Evolutionary conservation across 2,329 filamentous ascomycete genomes (phyloP).

Genomic region (Penicillium sp.): DNA sequence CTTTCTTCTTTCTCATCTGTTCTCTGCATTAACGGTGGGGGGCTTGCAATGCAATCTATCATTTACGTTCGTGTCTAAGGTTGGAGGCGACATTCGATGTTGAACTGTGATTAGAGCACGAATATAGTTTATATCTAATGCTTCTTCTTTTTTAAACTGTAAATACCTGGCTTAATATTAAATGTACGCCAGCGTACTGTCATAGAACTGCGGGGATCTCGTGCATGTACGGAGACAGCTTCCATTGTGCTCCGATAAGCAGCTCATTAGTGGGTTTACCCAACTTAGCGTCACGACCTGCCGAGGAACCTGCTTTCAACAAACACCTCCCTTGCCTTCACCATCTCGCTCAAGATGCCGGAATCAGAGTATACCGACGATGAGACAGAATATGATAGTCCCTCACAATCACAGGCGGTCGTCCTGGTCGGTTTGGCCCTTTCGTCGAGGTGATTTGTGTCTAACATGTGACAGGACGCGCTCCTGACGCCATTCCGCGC

Average conservation of each 20-base stretch:
- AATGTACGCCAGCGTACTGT: neutral
- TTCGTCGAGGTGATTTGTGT: conserved; percentile 1
- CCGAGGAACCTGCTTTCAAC: conserved; percentile 7
- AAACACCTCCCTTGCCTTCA: neutral
- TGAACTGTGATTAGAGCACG: neutral
- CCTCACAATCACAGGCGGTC: conserved; percentile 12
- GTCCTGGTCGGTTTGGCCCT: conserved; percentile 16
- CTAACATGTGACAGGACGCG: conserved; percentile 49
- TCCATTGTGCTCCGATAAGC: conserved; percentile 5
- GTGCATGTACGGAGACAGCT: neutral
- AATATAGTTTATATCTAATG: neutral
- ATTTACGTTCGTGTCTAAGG: conserved; percentile 7
- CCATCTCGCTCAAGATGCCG: conserved; percentile 17
- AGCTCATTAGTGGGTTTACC: neutral
- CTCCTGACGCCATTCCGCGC: conserved; percentile 57
- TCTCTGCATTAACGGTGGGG: conserved; percentile 26
- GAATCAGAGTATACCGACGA: conserved; percentile 27
- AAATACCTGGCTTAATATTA: neutral
- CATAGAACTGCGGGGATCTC: neutral
- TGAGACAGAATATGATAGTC: conserved; percentile 23
- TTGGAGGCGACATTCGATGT: neutral
- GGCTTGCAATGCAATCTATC: conserved; percentile 24
- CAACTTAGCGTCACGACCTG: neutral
- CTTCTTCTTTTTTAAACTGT: neutral
- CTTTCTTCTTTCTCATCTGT: neutral